Percentiles rank a stretch among this genome's conserved stretches.
Evolutionary conservation across 2,329 filamentous ascomycete species (phyloP).

Genomic region (Colletotrichum limetticola): DNA sequence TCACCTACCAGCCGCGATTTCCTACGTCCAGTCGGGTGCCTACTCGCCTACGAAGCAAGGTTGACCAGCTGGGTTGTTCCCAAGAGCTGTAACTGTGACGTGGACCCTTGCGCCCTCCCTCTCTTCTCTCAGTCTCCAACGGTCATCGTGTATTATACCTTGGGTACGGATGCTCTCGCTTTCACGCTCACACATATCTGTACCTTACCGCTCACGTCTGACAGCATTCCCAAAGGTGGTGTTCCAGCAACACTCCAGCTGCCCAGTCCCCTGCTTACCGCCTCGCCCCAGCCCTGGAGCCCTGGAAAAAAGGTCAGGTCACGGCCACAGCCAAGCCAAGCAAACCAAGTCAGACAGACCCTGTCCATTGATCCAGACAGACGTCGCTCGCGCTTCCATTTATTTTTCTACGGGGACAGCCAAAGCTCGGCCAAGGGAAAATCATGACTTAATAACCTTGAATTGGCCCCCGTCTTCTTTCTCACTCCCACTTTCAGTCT

Average conservation of each 20-base stretch:
- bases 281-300: constrained; percentile 29
- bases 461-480: constrained; percentile 12
- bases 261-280: constrained; percentile 24
- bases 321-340: constrained; percentile 8
- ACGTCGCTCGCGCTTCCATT: constrained; percentile 14
- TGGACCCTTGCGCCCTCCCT: constrained; percentile 11
- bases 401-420: constrained; percentile 21
- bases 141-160: not conserved
- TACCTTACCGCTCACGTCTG: not conserved
- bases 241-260: constrained; percentile 7
- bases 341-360: constrained; percentile 18
- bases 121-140: not conserved
- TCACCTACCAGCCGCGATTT: constrained; percentile 13
- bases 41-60: not conserved
- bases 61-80: constrained; percentile 16
- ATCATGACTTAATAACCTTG: constrained; percentile 33
- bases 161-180: no score
- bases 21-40: not conserved
- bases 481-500: not conserved
- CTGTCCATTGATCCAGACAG: constrained; percentile 12
- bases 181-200: not conserved
- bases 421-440: constrained; percentile 21
- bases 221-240: not conserved
- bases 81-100: constrained; percentile 28
- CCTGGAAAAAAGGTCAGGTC: constrained; percentile 28